Base-by-base conservation (phyloP, 768 basidiomycete genomes). In the Harrya chromipes region DNA sequence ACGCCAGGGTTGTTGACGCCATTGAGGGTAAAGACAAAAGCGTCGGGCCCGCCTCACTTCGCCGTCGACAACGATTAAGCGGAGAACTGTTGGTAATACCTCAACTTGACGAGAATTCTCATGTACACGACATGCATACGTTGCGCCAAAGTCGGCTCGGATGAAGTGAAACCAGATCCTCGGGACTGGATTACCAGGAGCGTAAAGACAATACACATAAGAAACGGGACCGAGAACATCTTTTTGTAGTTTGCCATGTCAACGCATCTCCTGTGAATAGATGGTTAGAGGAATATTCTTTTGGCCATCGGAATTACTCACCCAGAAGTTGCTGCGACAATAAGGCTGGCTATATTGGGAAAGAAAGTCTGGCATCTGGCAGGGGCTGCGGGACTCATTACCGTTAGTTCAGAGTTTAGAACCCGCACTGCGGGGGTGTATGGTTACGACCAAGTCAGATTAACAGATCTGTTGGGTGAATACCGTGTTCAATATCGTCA, bases 221-320 rank as follows among this genome's bases (percentile, higher is more conserved):
- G 53, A 40, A 36, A 50, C 57, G 64, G 66, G 55, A 50, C 65
- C 67, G 67, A 58, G 49, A 50, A 54, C 37, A 21, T 41, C 52
- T 52, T 66, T 68, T 66, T 68, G 66, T 66, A 46, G 45, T 44
- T 68, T 57, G 53, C 55, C 66, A 70, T 68, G 68, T 70, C 68
- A 68, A 68, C 66, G 58, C 39, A 51, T 42, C 31, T 55, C 52
- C 55, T 65, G 63, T 52, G 63, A 63, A 59, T 49, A 36, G 19
- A 54, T 48, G 31, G 41, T 46, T 35, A 45, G 46, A 42, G 31
- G 29, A 38, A 46, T 46, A 26, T 54, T 40, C 21, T 49, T 33
- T 49, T 51, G 52, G 43, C 17, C 35, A 20, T 39, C 40, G 40
- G 41, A 41, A 43, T 59, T 58, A 63, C 57, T 56, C 61, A 60